These are phyloP conservation scores for Urtica urens DNA, from an alignment of 306 rosid genomes.

Conservation along the genomic window DNA sequence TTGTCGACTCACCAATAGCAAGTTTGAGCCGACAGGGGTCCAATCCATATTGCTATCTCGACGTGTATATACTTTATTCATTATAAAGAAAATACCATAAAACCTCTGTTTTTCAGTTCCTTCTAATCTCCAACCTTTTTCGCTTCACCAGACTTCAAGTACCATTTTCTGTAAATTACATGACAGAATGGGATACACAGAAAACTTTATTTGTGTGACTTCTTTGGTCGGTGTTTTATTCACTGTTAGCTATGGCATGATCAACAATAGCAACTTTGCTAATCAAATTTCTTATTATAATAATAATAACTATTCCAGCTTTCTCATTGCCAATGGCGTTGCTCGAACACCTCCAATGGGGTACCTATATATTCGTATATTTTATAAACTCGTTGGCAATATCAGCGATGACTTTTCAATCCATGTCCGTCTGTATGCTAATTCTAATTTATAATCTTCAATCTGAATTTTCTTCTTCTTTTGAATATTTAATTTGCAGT, in stretches of 20 bases:
- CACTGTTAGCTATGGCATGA: background rate
- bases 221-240: background rate
- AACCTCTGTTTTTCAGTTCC: no score
- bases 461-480: background rate
- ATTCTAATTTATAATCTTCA: background rate
- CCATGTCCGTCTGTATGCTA: background rate
- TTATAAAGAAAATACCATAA: no score
- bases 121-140: no score
- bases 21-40: background rate
- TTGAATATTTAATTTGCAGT: background rate
- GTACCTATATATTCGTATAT: background rate
- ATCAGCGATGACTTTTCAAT: no score
- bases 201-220: background rate
- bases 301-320: background rate
- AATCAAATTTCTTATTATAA: constrained; percentile 4
- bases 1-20: background rate
- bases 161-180: background rate
- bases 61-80: background rate
- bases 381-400: no score
- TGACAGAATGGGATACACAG: constrained; percentile 6
- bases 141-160: no score
- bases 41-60: background rate
- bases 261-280: background rate
- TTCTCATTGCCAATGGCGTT: constrained; percentile 22
- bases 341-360: constrained; percentile 24